These are phyloP conservation scores for Astrothelium subdiscretum DNA, from an alignment of 495 filamentous ascomycete species.

Conservation along the genomic window DNA sequence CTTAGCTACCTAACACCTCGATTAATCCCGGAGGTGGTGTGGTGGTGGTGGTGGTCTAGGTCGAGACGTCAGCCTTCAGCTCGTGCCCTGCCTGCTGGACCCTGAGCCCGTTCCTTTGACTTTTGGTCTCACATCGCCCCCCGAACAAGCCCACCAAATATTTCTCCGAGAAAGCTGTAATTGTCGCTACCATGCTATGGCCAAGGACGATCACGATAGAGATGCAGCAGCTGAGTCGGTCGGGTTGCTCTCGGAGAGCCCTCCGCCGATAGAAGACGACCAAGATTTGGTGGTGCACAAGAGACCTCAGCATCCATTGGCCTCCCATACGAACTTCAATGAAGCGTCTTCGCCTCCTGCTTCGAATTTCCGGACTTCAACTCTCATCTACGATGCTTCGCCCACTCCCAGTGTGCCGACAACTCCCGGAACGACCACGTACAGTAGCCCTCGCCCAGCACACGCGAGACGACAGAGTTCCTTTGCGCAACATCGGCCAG, in stretches of 20 bases:
- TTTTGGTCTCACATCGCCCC: background rate
- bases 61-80: background rate
- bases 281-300: background rate
- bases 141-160: background rate
- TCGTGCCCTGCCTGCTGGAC: background rate
- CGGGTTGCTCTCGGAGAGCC: background rate
- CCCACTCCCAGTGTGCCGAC: background rate
- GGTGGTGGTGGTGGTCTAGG: too few species aligned
- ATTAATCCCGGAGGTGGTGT: too few species aligned
- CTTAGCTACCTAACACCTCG: too few species aligned
- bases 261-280: background rate
- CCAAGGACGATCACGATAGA: constrained; percentile 1
- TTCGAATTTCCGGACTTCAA: background rate
- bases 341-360: background rate
- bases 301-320: background rate
- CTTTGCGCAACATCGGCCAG: constrained; percentile 26
- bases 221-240: background rate
- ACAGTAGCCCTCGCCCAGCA: background rate
- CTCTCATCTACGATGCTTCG: background rate
- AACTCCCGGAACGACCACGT: background rate
- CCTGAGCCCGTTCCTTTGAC: background rate
- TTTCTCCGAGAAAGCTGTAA: background rate
- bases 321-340: background rate
- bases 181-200: constrained; percentile 8
- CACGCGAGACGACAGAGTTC: constrained; percentile 23